Conservation (phyloP, 2,329 filamentous ascomycete genomes). For the Claviceps sp. region DNA sequence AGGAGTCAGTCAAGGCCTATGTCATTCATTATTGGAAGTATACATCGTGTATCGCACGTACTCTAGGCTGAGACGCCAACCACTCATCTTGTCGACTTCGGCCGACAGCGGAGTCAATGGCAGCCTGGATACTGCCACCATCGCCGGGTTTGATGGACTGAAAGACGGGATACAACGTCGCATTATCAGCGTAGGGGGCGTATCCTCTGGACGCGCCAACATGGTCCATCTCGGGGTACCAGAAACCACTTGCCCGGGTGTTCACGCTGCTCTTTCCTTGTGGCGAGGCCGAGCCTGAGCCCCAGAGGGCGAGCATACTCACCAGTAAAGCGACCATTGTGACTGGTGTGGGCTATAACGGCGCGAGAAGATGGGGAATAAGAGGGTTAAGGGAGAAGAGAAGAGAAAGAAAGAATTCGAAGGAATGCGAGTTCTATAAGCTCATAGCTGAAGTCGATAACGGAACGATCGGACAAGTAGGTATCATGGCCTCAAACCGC, state of each 20-base stretch:
- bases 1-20: neutral
- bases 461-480: neutral
- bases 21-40: no score
- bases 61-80: conserved; percentile 30
- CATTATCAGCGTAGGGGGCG: conserved; percentile 26
- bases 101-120: conserved; percentile 24
- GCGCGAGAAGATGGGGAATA: neutral
- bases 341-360: neutral
- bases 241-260: conserved; percentile 18
- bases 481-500: neutral
- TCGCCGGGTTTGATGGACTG: conserved; percentile 24
- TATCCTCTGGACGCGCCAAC: conserved; percentile 22
- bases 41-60: conserved; percentile 5
- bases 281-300: conserved; percentile 9
- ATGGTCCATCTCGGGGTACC: conserved; percentile 31
- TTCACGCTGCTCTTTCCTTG: neutral
- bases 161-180: conserved; percentile 25
- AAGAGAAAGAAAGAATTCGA: neutral
- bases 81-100: conserved; percentile 21
- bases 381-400: neutral
- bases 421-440: neutral
- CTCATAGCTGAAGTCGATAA: neutral
- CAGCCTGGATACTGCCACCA: conserved; percentile 22
- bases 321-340: neutral
- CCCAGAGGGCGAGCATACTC: conserved; percentile 4